Percentiles rank a stretch among this genome's conserved stretches.
These are phyloP conservation scores for Coniosporium tulheliwenetii DNA, from an alignment of 2,329 filamentous ascomycete genomes.

Conservation along the genomic window DNA sequence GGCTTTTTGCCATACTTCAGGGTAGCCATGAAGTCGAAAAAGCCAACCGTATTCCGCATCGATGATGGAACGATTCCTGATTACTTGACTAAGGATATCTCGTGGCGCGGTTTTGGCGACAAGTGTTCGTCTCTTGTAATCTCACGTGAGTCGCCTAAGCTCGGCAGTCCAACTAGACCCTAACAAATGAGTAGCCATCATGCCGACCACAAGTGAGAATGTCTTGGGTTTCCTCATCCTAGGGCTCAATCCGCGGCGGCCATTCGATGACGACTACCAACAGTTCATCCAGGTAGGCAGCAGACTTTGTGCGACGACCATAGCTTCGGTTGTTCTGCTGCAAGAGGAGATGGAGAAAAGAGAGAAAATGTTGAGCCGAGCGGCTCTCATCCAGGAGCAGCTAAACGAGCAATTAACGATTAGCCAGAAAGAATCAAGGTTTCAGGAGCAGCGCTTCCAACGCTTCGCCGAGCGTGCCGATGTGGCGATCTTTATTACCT, in stretches of 20 bases:
- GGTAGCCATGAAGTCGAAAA: conserved; percentile 13
- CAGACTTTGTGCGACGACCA: conserved; percentile 21
- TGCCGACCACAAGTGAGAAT: conserved; percentile 16
- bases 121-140: conserved; percentile 17
- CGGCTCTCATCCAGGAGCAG: conserved; percentile 18
- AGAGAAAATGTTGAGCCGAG: conserved; percentile 15
- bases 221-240: conserved; percentile 23
- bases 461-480: conserved; percentile 22
- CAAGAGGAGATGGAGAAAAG: conserved; percentile 20
- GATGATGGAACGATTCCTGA: conserved; percentile 14
- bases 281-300: conserved; percentile 19
- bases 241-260: conserved; percentile 21
- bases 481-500: conserved; percentile 24
- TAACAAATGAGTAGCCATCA: conserved; percentile 10
- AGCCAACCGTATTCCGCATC: conserved; percentile 13
- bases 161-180: no score
- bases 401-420: conserved; percentile 13
- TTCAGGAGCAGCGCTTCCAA: conserved; percentile 21
- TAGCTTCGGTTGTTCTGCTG: conserved; percentile 22
- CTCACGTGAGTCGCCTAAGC: conserved; percentile 6
- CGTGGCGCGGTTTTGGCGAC: conserved; percentile 19
- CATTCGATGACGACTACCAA: conserved; percentile 22
- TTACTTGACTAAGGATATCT: conserved; percentile 11
- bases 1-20: conserved; percentile 14
- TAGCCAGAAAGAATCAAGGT: conserved; percentile 13